These are phyloP conservation scores for Nannochloropsis oceanica DNA, from an alignment of 108 stramenopile species.

Conservation along the genomic window DNA sequence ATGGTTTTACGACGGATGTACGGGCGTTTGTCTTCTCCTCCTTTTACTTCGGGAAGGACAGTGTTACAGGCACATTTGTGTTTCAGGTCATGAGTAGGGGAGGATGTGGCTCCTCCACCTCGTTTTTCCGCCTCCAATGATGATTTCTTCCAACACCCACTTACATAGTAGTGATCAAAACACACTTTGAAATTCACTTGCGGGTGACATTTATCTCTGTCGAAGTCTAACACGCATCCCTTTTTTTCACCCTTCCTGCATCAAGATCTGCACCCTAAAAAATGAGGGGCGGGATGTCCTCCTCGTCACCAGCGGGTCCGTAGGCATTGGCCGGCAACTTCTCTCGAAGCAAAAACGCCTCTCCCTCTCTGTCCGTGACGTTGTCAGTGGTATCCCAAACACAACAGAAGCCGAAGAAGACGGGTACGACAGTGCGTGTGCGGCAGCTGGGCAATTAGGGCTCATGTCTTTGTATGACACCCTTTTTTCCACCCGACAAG, in stretches of 20 bases:
- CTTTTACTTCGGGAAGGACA: too few relatives aligned
- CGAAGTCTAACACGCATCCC: background rate
- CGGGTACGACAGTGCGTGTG: constrained; percentile 70
- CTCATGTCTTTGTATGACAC: constrained; percentile 86
- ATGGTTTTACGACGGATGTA: too few relatives aligned
- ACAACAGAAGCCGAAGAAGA: background rate
- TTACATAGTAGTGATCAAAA: too few relatives aligned
- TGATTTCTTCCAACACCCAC: too few relatives aligned
- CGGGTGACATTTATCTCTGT: background rate
- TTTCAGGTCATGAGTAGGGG: too few relatives aligned
- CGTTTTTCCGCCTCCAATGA: too few relatives aligned
- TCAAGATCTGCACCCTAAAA: background rate
- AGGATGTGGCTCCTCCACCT: too few relatives aligned
- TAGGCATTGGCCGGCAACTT: background rate
- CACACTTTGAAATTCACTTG: too few relatives aligned
- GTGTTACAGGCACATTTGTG: too few relatives aligned
- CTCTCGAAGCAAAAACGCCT: background rate
- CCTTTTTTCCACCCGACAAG: constrained; percentile 42
- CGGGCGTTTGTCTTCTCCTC: too few relatives aligned
- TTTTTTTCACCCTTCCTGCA: background rate
- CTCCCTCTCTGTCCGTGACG: background rate
- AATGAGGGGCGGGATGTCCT: background rate
- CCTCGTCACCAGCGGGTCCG: background rate
- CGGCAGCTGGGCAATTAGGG: constrained; percentile 93
- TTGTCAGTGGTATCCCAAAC: background rate